phyloP scores from a whole-genome alignment of 805 yeast genomes.

The Starmerella vitae region DNA sequence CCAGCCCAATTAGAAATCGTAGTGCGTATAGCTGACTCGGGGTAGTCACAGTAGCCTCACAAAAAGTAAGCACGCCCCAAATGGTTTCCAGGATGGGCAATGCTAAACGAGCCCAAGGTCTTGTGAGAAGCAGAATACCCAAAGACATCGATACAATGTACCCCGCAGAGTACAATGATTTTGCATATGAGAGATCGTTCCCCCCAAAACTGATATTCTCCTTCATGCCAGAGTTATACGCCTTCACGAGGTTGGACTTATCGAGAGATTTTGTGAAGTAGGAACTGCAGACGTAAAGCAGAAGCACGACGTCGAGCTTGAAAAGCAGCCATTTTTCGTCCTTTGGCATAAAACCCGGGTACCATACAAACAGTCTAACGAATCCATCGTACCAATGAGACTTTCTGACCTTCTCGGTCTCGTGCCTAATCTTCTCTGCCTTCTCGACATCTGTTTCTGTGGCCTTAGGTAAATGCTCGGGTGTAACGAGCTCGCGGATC shows the following conservation, averaged over 20 bases:
- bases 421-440: neutral
- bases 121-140: conserved; percentile 27
- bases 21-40: conserved; percentile 30
- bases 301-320: conserved; percentile 27
- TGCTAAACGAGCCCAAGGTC: conserved; percentile 26
- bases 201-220: conserved; percentile 34
- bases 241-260: conserved; percentile 36
- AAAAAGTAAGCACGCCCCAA: conserved; percentile 31
- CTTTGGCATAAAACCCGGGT: conserved; percentile 21
- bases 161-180: conserved; percentile 33
- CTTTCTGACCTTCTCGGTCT: conserved; percentile 7
- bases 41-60: conserved; percentile 26
- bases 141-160: conserved; percentile 37
- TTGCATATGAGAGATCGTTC: conserved; percentile 36
- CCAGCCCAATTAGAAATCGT: conserved; percentile 34
- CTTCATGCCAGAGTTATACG: conserved; percentile 47
- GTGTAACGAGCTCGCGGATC: neutral
- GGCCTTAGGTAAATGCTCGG: neutral
- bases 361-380: conserved; percentile 24
- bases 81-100: conserved; percentile 28
- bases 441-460: neutral
- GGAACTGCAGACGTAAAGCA: conserved; percentile 27
- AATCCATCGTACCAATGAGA: conserved; percentile 24
- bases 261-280: conserved; percentile 41
- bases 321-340: conserved; percentile 23